These are phyloP conservation scores for Lasiodiplodia theobromae DNA, from an alignment of 2,329 filamentous ascomycete species.

Conservation along the genomic window DNA sequence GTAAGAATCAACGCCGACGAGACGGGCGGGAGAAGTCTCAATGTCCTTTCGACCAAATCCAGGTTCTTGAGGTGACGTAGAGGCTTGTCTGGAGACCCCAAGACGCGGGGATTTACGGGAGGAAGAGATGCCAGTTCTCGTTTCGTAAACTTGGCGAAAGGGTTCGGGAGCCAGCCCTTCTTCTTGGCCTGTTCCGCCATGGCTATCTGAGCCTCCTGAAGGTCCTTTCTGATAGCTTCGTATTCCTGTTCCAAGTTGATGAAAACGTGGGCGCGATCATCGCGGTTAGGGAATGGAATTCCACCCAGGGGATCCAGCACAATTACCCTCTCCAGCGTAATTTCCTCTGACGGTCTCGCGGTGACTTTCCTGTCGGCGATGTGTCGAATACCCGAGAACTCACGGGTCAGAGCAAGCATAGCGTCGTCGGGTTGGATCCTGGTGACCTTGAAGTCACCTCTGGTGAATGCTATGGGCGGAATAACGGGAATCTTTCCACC, in stretches of 20 bases:
- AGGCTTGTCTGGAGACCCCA: slow-evolving; percentile 30
- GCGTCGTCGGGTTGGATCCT: slow-evolving; percentile 67
- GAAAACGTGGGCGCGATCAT: slow-evolving; percentile 76
- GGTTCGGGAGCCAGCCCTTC: slow-evolving; percentile 45
- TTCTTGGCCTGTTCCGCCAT: slow-evolving; percentile 31
- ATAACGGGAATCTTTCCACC: slow-evolving; percentile 76
- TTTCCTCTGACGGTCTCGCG: neutral
- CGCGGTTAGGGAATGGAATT: slow-evolving; percentile 71
- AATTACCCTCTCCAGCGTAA: slow-evolving; percentile 78
- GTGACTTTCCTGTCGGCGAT: neutral
- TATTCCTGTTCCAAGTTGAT: slow-evolving; percentile 95
- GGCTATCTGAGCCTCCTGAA: slow-evolving; percentile 48
- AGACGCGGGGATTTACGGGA: slow-evolving; percentile 34
- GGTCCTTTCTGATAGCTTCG: slow-evolving; percentile 68
- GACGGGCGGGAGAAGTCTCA: slow-evolving; percentile 79
- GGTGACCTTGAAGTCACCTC: slow-evolving; percentile 44
- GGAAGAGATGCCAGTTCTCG: slow-evolving; percentile 36
- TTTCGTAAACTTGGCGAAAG: slow-evolving; percentile 53
- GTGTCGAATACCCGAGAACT: slow-evolving; percentile 70
- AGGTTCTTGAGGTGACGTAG: slow-evolving; percentile 72
- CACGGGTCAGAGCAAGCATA: slow-evolving; percentile 77
- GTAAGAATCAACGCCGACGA: slow-evolving; percentile 91
- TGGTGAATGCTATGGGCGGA: slow-evolving; percentile 67
- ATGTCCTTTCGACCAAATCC: slow-evolving; percentile 70
- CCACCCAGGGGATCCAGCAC: slow-evolving; percentile 87